Percentiles rank a stretch among this genome's conserved stretches.
These are phyloP conservation scores for Tolypocladium capitatum DNA, from an alignment of 2,329 filamentous ascomycete species.

Conservation along the genomic window DNA sequence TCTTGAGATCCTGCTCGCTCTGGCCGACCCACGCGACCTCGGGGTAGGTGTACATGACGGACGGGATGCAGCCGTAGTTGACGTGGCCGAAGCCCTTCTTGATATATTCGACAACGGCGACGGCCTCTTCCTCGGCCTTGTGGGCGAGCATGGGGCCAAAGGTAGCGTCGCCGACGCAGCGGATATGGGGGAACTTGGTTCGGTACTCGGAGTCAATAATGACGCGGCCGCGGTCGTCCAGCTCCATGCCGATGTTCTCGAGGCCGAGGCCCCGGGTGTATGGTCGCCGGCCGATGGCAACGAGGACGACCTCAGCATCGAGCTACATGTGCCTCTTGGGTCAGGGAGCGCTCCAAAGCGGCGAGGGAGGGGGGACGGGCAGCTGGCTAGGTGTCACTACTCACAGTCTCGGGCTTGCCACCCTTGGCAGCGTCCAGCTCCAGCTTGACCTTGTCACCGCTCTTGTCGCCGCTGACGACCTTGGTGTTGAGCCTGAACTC, in stretches of 20 bases:
- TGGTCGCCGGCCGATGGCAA: constrained; percentile 89
- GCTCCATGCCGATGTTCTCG: constrained; percentile 85
- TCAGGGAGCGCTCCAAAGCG: background rate
- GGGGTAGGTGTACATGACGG: constrained; percentile 98
- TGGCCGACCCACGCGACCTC: constrained; percentile 98
- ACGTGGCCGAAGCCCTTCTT: constrained; percentile 97
- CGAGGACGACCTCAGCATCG: constrained; percentile 88
- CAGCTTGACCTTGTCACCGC: constrained; percentile 65
- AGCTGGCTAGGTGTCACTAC: constrained; percentile 17
- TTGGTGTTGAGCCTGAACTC: constrained; percentile 98
- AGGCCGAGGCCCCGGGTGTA: constrained; percentile 87
- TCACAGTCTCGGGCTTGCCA: constrained; percentile 81
- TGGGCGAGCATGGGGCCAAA: constrained; percentile 98
- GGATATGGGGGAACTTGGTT: constrained; percentile 94
- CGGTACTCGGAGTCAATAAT: constrained; percentile 98
- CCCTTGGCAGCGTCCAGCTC: constrained; percentile 88
- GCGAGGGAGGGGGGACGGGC: background rate
- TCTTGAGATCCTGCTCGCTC: constrained; percentile 92
- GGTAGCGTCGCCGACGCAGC: constrained; percentile 88
- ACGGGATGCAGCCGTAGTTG: constrained; percentile 96
- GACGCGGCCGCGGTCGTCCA: constrained; percentile 84
- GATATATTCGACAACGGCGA: constrained; percentile 92
- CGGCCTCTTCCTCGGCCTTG: constrained; percentile 97
- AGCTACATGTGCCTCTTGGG: constrained; percentile 37
- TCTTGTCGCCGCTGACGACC: constrained; percentile 73